Evolutionary conservation across 1,284 basidiomycete genomes (phyloP).

Genomic region (Xanthoconium separans): DNA sequence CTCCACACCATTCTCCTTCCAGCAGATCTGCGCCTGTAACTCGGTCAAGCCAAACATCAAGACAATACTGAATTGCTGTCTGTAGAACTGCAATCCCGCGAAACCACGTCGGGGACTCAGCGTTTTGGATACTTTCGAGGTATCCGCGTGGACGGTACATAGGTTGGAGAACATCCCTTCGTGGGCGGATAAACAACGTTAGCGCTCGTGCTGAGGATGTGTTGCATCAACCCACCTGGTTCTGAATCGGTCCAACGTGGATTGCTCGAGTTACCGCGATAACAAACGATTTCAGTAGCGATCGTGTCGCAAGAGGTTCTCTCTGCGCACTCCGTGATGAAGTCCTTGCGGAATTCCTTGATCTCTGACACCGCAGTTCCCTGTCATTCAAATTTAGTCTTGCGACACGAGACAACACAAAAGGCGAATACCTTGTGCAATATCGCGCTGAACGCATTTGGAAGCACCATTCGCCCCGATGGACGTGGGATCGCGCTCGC

Average conservation of each 20-base stretch:
- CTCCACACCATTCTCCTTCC: slow-evolving; percentile 39
- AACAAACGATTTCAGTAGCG: slow-evolving; percentile 38
- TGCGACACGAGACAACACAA: not conserved
- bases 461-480: slow-evolving; percentile 33
- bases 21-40: slow-evolving; percentile 44
- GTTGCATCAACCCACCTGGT: slow-evolving; percentile 31
- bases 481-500: slow-evolving; percentile 24
- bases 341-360: slow-evolving; percentile 43
- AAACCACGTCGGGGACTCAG: slow-evolving; percentile 34
- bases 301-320: slow-evolving; percentile 27
- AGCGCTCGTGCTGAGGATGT: not conserved
- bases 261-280: slow-evolving; percentile 36
- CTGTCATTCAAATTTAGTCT: slow-evolving; percentile 22
- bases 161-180: slow-evolving; percentile 44
- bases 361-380: slow-evolving; percentile 35
- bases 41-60: slow-evolving; percentile 50
- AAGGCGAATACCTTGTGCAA: slow-evolving; percentile 30
- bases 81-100: slow-evolving; percentile 36
- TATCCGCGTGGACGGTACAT: slow-evolving; percentile 44
- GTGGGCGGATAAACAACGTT: not conserved
- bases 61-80: slow-evolving; percentile 45
- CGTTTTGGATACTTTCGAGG: slow-evolving; percentile 32
- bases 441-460: slow-evolving; percentile 34
- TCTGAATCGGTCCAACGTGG: slow-evolving; percentile 48
- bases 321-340: slow-evolving; percentile 35